Percentiles rank a stretch among this genome's conserved stretches.
These are phyloP conservation scores for Fusarium mangiferae DNA, from an alignment of 2,329 filamentous ascomycete genomes.

Conservation along the genomic window DNA sequence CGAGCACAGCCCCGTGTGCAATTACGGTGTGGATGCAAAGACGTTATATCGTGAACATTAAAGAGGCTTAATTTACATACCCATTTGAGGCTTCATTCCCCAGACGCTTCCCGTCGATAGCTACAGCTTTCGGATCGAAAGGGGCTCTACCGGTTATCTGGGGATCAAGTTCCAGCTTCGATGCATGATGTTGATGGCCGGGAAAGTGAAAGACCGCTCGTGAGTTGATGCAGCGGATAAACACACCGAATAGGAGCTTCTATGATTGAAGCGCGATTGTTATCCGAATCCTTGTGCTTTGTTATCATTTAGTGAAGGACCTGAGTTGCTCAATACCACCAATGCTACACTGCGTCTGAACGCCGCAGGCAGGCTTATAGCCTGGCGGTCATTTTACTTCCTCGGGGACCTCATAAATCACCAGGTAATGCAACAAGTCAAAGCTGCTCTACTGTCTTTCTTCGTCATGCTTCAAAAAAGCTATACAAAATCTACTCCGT, in stretches of 20 bases:
- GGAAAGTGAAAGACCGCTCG: accelerated
- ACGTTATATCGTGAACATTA: too few species aligned
- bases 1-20: not conserved
- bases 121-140: not conserved
- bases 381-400: not conserved
- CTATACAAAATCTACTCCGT: not conserved
- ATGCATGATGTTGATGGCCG: not conserved
- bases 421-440: too few species aligned
- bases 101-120: accelerated
- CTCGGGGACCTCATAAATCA: too few species aligned
- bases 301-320: not conserved
- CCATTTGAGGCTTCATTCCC: accelerated
- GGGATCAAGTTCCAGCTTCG: not conserved
- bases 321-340: not conserved
- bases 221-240: accelerated
- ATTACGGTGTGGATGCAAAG: not conserved
- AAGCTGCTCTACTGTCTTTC: accelerated
- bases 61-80: accelerated
- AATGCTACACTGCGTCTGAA: not conserved
- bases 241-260: not conserved
- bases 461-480: not conserved
- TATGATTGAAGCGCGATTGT: accelerated
- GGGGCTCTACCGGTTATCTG: accelerated
- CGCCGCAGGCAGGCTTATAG: not conserved
- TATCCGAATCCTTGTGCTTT: not conserved